Evolutionary conservation across 441 rosid species (phyloP), one percentile per base, ranked within the genome.

Genomic region (Eutrema salsugineum): DNA sequence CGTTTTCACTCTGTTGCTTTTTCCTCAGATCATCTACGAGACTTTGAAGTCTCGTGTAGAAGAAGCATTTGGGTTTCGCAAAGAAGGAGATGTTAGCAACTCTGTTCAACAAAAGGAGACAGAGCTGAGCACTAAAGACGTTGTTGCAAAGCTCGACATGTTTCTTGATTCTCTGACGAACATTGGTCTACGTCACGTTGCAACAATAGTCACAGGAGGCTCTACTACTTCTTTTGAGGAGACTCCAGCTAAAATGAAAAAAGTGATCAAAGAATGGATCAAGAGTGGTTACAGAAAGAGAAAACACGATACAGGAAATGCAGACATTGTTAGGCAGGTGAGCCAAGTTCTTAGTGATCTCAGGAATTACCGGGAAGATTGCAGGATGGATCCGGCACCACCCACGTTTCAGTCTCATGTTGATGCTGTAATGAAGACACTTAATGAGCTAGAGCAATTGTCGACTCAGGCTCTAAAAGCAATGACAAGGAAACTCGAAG

Each of bases 401-500:
- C 77, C 84, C 17, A 66, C 79, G 49, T 70, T 70, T 56, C 81
- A 67, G 62, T 78, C 83, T 60, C 79, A 62, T 69, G 69, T 63
- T 71, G 82, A 75, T 71, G 82, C 84, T 54, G 86, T 78, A 30
- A 14, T 68, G 51, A 82, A 77, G 61, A 53, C 87, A 58, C 73
- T 94, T 72, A 76, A 78, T 51, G 79, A 81, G 72, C 86, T 94
- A 30, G 85, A 83, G 74, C 78, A 78, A 36, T 84, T 90, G 71
- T 83, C 96, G 42, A 43, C 73, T 16, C 81, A 79, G 53, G 71
- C 91, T 32, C 67, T 94, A 77, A 53, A 63, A 71, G 90, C 94
- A 22, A 94, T 92, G 94, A 79, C 63, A 51, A 83, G 88, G 85
- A 88, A 85, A 72, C 93, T 94, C 64, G 81, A 81, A 74, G 83